Conservation (phyloP, 441 rosid genomes). For the Corymbia calophylla region DNA sequence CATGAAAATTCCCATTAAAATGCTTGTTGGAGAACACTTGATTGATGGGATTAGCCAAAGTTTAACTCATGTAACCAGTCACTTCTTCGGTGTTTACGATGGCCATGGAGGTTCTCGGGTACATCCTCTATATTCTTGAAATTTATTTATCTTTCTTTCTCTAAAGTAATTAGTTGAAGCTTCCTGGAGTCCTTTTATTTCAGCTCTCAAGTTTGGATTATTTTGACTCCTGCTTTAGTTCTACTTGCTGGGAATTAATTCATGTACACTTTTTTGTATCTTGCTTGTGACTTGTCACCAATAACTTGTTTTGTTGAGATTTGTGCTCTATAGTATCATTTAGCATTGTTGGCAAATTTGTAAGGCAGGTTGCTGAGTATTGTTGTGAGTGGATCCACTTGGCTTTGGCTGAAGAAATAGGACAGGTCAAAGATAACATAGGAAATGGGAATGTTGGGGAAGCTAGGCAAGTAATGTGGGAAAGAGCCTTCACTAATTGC, state of each 20-base stretch:
- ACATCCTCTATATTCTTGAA: neutral
- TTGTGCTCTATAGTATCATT: neutral
- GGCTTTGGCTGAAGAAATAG: conserved; percentile 4
- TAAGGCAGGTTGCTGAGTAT: conserved; percentile 8
- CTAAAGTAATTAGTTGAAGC: neutral
- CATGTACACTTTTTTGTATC: neutral
- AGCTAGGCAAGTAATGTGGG: neutral
- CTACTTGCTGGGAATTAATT: neutral
- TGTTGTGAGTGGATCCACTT: conserved; percentile 5
- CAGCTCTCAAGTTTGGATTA: neutral
- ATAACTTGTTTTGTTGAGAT: neutral
- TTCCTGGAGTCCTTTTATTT: neutral
- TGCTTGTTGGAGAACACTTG: conserved; percentile 2
- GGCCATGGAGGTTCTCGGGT: conserved; percentile 16
- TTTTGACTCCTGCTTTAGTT: neutral
- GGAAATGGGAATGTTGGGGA: neutral
- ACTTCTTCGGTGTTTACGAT: conserved; percentile 12
- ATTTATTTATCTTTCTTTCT: neutral
- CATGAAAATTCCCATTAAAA: conserved; percentile 2
- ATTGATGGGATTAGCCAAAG: neutral
- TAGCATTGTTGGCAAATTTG: neutral
- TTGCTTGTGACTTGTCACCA: neutral
- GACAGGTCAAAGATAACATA: neutral
- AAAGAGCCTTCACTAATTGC: conserved; percentile 5
- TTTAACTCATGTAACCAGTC: conserved; percentile 7